A percentile compares a stretch with the other conserved stretches of the same genome.
These are phyloP conservation scores for Alternaria sp. DNA, from an alignment of 2,329 filamentous ascomycete species.

Conservation along the genomic window DNA sequence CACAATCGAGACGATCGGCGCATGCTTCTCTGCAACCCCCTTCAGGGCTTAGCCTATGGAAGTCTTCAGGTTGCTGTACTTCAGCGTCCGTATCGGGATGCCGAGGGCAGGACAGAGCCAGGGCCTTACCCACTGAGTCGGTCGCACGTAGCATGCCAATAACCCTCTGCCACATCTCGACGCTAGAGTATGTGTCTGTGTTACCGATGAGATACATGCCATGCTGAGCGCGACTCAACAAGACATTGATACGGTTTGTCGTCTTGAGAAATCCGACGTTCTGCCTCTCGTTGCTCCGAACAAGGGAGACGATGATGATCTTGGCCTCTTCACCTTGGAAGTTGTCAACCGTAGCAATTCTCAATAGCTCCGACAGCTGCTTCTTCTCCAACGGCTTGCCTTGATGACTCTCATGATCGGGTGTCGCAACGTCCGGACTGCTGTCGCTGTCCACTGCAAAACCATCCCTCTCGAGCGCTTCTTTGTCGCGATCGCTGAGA, in stretches of 20 bases:
- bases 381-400: constrained; percentile 33
- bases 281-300: constrained; percentile 69
- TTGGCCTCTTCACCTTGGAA: constrained; percentile 81
- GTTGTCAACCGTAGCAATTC: constrained; percentile 73
- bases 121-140: constrained; percentile 22
- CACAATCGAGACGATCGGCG: constrained; percentile 35
- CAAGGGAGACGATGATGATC: constrained; percentile 73
- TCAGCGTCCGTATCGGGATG: constrained; percentile 35
- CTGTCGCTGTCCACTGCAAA: constrained; percentile 17
- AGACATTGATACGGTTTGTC: constrained; percentile 73
- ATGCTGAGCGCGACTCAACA: constrained; percentile 71
- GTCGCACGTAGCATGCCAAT: constrained; percentile 58
- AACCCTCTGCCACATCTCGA: constrained; percentile 71
- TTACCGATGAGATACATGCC: constrained; percentile 78
- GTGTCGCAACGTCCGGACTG: neutral
- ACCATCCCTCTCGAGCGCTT: constrained; percentile 56
- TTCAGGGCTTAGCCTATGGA: constrained; percentile 37
- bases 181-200: constrained; percentile 61
- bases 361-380: constrained; percentile 28
- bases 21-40: constrained; percentile 42
- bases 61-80: constrained; percentile 41
- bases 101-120: constrained; percentile 41
- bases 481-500: constrained; percentile 68
- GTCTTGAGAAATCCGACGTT: constrained; percentile 72
- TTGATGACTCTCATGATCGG: constrained; percentile 8